These are phyloP conservation scores for Sequoiadendron giganteum DNA, from an alignment of 75 land plant genomes.

Conservation along the genomic window DNA sequence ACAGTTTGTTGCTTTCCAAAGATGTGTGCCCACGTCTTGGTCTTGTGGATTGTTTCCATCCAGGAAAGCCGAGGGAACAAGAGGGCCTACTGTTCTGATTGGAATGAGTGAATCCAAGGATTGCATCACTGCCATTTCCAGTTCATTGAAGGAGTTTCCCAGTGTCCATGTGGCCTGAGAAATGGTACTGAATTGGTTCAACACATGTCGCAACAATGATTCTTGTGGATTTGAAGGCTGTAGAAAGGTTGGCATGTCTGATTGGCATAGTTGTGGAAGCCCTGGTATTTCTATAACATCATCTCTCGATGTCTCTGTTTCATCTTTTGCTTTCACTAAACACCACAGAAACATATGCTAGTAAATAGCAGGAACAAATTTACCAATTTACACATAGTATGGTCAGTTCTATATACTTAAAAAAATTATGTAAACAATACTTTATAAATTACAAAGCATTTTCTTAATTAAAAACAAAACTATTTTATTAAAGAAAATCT, in stretches of 20 bases:
- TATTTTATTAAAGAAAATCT: no score
- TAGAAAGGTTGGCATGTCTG: slow-evolving; percentile 57
- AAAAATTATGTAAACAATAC: no score
- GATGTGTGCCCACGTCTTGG: no score
- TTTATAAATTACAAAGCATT: no score
- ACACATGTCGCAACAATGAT: no score
- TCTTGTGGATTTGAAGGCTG: slow-evolving; percentile 24
- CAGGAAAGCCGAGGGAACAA: slow-evolving; percentile 5
- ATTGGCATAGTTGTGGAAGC: slow-evolving; percentile 35
- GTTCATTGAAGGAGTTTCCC: slow-evolving; percentile 32
- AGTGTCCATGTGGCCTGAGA: slow-evolving; percentile 44
- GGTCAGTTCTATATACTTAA: no score
- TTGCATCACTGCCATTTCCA: slow-evolving; percentile 18
- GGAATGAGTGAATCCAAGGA: no score
- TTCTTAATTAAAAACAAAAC: no score
- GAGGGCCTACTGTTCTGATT: slow-evolving; percentile 36
- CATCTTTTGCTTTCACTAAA: not conserved
- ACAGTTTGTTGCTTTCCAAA: not conserved
- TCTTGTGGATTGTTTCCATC: not conserved
- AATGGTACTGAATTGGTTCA: slow-evolving; percentile 12
- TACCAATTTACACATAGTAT: no score
- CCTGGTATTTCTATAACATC: slow-evolving; percentile 35
- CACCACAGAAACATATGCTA: no score
- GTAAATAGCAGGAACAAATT: not conserved
- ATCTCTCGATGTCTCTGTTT: not conserved